Evolutionary conservation across 2,329 filamentous ascomycete genomes (phyloP), one percentile per base, ranked within the genome.

Genomic region (Chrysoporthe deuterocubensis): DNA sequence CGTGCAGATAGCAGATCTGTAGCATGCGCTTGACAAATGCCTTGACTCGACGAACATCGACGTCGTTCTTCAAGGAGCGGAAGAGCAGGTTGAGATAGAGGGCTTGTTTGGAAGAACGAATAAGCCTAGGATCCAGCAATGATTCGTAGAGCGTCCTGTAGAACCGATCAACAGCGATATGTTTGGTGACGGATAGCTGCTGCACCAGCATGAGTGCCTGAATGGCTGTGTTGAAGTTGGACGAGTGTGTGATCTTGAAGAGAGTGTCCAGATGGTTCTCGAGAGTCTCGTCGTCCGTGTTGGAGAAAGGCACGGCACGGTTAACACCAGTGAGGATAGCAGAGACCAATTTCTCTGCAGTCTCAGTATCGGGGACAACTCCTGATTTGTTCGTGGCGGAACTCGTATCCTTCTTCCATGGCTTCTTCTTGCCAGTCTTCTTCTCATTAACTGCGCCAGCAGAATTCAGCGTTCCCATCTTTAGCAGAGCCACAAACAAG

Each of bases 151-250:
- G 83, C 11, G 94, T 97, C 62, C 94, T 88, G 81, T 98, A 99
- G 82, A 97, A 99, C 69, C 96, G 88, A 75, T 99, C 96, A 14
- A 91, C 90, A 4, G 91, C 90, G 65, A 95, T 84, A 74, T 94
- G 91, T 76, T 96, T 93, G 3, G 90, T 88, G 1, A 89, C 84
- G 0, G 94, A 92, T 40, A 99, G 87, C 78, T 98, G 96, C 77
- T 98, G 96, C 72, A 99, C 96, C 60, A 99, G 84, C 81, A 97
- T 91, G 71, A 99, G 86, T 44, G 96, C 95, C 79, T 99, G 96
- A 48, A 99, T 93, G 76, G 94, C 96, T 0, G 96, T 99, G 81
- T 98, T 99, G 86, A 99, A 98, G 79, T 99, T 99, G 67, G 95
- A 93, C 0, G 95, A 98, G 80, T 99, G 96, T 0, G 96, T 97